phyloP scores from a whole-genome alignment of 169 alveolate genomes.

The Eimeria brunetti region DNA sequence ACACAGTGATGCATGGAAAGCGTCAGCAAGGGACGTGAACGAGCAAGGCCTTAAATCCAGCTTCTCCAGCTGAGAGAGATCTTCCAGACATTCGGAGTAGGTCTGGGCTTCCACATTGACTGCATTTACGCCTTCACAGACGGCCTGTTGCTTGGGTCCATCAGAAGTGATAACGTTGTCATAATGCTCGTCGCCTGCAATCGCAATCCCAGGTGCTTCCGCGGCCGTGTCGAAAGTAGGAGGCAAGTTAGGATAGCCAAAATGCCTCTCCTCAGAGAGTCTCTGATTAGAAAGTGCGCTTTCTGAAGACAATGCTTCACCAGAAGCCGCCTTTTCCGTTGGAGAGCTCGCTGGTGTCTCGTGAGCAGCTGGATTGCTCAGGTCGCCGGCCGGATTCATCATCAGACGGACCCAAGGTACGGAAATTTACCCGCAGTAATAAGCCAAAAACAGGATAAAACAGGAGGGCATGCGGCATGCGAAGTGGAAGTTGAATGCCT shows the following conservation, averaged over 20 bases:
- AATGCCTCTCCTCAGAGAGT: not conserved
- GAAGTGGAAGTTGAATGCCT: not conserved
- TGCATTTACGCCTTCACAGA: not conserved
- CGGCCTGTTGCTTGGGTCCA: not conserved
- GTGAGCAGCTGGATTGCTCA: not conserved
- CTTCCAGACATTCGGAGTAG: not conserved
- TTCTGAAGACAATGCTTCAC: not conserved
- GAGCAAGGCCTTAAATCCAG: not conserved
- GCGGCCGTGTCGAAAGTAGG: not conserved
- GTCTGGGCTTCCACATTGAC: not conserved
- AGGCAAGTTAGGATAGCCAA: not conserved
- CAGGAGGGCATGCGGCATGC: not conserved
- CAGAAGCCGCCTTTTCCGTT: too few species aligned
- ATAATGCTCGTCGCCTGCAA: not conserved
- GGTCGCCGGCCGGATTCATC: not conserved
- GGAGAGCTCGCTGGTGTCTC: not conserved
- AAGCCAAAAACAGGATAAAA: not conserved
- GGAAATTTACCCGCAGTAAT: not conserved
- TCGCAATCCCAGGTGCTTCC: not conserved
- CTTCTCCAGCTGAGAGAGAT: not conserved
- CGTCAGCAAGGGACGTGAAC: constrained; percentile 24
- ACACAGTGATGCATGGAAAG: constrained; percentile 32
- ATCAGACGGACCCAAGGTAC: not conserved
- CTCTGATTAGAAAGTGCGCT: not conserved
- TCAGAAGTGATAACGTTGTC: not conserved